phyloP scores from a whole-genome alignment of 257 asterid genomes.

The Henckelia pumila region DNA sequence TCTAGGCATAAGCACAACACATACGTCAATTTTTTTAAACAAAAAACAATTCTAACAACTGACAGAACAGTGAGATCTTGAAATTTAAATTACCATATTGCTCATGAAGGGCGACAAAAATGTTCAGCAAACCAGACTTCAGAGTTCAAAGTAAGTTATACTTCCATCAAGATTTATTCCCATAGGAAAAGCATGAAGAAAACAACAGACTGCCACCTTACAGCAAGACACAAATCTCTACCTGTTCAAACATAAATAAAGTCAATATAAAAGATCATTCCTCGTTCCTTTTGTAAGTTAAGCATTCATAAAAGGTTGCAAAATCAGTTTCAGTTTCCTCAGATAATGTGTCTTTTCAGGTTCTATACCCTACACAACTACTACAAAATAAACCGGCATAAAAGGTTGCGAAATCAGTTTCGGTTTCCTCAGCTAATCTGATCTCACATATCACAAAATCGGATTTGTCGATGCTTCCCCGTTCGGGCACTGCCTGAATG shows the following conservation, averaged over 20 bases:
- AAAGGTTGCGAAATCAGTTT: too few species aligned
- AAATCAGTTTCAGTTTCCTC: background rate
- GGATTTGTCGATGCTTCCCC: too few species aligned
- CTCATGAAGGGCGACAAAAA: conserved; percentile 22
- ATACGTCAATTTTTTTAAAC: background rate
- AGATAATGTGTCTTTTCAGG: background rate
- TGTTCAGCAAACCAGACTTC: conserved; percentile 20
- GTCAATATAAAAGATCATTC: conserved; percentile 1
- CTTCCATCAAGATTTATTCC: conserved; percentile 17
- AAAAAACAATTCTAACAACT: background rate
- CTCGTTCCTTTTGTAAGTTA: background rate
- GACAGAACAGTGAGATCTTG: background rate
- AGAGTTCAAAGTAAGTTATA: conserved; percentile 11
- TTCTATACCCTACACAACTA: background rate
- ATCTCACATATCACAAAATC: background rate
- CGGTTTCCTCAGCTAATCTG: too few species aligned
- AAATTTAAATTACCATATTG: conserved; percentile 32
- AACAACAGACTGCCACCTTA: conserved; percentile 9
- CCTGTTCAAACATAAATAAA: conserved; percentile 24
- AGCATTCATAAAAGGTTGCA: background rate
- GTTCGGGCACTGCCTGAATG: too few species aligned
- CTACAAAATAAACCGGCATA: background rate
- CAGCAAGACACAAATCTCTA: conserved; percentile 6
- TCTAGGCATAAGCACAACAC: background rate
- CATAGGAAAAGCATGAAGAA: conserved; percentile 1